phyloP scores from a whole-genome alignment of 2,329 filamentous ascomycete species.

The Hymenoscyphus infarciens region DNA sequence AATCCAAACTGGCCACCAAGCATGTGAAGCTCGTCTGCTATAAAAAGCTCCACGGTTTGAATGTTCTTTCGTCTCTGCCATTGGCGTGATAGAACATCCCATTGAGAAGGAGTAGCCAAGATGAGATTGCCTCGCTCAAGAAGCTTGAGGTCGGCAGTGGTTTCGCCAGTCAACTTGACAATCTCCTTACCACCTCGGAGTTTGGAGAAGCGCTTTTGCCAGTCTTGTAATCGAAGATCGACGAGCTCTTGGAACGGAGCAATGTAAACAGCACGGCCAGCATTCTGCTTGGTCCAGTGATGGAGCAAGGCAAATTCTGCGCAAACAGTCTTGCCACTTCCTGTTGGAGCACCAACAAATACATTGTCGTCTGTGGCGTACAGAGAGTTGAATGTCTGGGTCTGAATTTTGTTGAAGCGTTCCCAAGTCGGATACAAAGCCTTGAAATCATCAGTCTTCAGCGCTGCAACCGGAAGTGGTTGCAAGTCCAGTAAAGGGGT shows the following conservation, averaged over 20 bases:
- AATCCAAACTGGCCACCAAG: slow-evolving; percentile 83
- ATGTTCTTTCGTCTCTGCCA: slow-evolving; percentile 98
- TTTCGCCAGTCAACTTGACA: slow-evolving; percentile 91
- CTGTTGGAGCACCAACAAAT: slow-evolving; percentile 86
- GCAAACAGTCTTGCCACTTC: slow-evolving; percentile 94
- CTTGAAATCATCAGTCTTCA: slow-evolving; percentile 82
- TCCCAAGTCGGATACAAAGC: slow-evolving; percentile 78
- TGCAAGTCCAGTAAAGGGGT: slow-evolving; percentile 91
- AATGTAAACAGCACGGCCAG: slow-evolving; percentile 84
- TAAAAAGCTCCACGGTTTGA: slow-evolving; percentile 83
- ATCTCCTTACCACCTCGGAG: slow-evolving; percentile 83
- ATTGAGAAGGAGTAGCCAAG: slow-evolving; percentile 87
- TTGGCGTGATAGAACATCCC: slow-evolving; percentile 92
- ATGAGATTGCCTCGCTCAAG: slow-evolving; percentile 85
- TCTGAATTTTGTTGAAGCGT: slow-evolving; percentile 96
- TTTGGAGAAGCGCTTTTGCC: slow-evolving; percentile 71
- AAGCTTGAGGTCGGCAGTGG: slow-evolving; percentile 82
- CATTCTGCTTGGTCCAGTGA: slow-evolving; percentile 72
- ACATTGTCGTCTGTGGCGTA: slow-evolving; percentile 92
- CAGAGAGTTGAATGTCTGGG: slow-evolving; percentile 91
- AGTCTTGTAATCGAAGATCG: slow-evolving; percentile 76
- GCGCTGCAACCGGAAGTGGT: slow-evolving; percentile 78
- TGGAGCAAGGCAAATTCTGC: slow-evolving; percentile 89
- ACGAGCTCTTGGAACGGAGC: slow-evolving; percentile 93
- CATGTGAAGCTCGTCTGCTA: slow-evolving; percentile 93